Evolutionary conservation across 2,329 filamentous ascomycete genomes (phyloP), one percentile per base, ranked within the genome.

Genomic region (Parastagonospora avenae): DNA sequence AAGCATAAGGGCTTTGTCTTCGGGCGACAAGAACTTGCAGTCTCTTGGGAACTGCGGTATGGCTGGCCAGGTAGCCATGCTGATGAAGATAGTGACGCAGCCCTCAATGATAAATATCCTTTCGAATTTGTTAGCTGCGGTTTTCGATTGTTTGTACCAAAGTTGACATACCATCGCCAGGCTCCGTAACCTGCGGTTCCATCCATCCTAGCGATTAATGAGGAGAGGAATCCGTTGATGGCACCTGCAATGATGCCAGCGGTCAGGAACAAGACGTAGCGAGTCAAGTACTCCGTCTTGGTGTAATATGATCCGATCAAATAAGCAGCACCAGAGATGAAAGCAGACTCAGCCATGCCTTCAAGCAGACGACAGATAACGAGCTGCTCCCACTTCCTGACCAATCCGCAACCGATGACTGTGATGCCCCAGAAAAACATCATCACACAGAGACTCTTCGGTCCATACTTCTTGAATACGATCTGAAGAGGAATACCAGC

Each of bases 71-170:
- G 79, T 79, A 0, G 73, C 47, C 2, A 76, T 28, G 2, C 79
- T 82, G 32, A 82, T 57, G 47, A 78, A 52, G 37, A 80, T 73
- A 5, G 82, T 85, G 46, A 83, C 54, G 36, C 82, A 62, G 1
- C 83, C 83, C 60, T 85, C 83, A 52, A 85, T 84, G 70, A 85
- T 84, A 72, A 85, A 85, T 59, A 86, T 85, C 67, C 67, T 67
- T 15, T 24, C 19, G 5, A 5, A 24, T 5, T 24, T 24, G 19
- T 24, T 24, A 24, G 19, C 19, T 5, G 19, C 19, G 5, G 19
- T 24, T 5, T 24, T 5, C 19, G 5, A 24, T 5, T 3, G 3
- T 24, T 24, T 3, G 3, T 24, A 24, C 3, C 3, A 11, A 9
- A 12, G 19, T 31, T 11, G 5, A 49, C 66, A 54, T 35, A 71